Conservation (phyloP, 2,329 filamentous ascomycete species). For the Penicillium glabrum region DNA sequence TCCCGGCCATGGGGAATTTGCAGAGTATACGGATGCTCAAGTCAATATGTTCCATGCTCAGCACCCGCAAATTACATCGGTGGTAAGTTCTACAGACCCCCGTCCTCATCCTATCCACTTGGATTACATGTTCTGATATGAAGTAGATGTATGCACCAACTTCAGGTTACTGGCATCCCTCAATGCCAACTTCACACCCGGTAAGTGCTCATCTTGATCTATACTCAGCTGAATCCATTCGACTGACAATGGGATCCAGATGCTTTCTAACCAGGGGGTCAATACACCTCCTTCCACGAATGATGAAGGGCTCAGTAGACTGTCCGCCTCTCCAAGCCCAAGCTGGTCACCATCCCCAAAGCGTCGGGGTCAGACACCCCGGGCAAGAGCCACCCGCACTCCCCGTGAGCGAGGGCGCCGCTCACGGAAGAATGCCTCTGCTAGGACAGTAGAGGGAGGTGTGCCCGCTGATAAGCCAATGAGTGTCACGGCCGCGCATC, state of each 20-base stretch:
- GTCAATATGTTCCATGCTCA: background rate
- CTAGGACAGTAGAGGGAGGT: background rate
- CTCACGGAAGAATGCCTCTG: constrained; percentile 9
- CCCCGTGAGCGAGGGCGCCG: constrained; percentile 6
- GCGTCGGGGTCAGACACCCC: constrained; percentile 5
- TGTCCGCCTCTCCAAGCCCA: constrained; percentile 11
- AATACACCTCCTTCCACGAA: constrained; percentile 24
- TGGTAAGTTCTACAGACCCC: constrained; percentile 17
- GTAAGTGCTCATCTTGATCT: constrained; percentile 17
- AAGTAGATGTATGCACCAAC: constrained; percentile 20
- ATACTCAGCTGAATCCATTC: background rate
- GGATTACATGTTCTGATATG: background rate
- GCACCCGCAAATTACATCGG: background rate
- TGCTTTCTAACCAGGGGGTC: constrained; percentile 18
- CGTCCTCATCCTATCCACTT: background rate
- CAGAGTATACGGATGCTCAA: background rate
- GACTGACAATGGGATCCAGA: constrained; percentile 8
- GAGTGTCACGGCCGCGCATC: constrained; percentile 33
- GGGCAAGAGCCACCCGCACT: constrained; percentile 7
- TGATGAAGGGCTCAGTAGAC: constrained; percentile 4
- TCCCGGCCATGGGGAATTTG: constrained; percentile 4
- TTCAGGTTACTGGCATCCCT: constrained; percentile 13
- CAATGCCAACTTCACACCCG: constrained; percentile 18
- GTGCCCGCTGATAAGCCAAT: constrained; percentile 20
- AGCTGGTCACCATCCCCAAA: constrained; percentile 18